These are phyloP conservation scores for Venturia nashicola DNA, from an alignment of 2,329 filamentous ascomycete species.

Conservation along the genomic window DNA sequence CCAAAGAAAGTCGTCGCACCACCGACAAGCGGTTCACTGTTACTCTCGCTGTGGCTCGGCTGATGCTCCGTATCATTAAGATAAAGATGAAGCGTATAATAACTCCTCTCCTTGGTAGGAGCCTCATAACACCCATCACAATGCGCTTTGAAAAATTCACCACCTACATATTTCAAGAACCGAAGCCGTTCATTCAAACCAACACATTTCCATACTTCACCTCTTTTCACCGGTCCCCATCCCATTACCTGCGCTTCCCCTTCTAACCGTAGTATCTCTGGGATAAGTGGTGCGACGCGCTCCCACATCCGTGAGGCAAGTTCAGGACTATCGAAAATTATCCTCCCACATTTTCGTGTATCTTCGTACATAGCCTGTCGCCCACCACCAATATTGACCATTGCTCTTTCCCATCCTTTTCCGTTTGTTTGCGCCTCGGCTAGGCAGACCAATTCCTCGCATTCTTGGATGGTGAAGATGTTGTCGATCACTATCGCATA, in stretches of 20 bases:
- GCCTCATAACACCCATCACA: conserved; percentile 54
- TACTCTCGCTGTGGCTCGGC: not conserved
- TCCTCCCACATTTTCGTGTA: conserved; percentile 59
- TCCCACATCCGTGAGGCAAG: conserved; percentile 52
- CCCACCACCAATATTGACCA: conserved; percentile 54
- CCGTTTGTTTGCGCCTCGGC: conserved; percentile 31
- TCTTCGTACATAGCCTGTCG: conserved; percentile 44
- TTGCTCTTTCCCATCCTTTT: conserved; percentile 50
- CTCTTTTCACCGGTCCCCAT: conserved; percentile 18
- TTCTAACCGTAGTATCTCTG: conserved; percentile 34
- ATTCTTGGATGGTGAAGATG: conserved; percentile 52
- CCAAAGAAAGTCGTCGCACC: conserved; percentile 42
- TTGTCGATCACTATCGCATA: conserved; percentile 54
- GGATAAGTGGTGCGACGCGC: conserved; percentile 36
- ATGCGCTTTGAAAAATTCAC: conserved; percentile 65
- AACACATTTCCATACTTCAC: conserved; percentile 25
- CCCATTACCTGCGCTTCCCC: conserved; percentile 27
- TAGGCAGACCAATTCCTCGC: conserved; percentile 40
- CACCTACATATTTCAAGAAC: conserved; percentile 59
- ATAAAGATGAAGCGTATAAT: conserved; percentile 45
- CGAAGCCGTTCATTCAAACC: conserved; percentile 61
- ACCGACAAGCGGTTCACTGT: conserved; percentile 29
- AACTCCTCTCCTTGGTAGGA: conserved; percentile 38
- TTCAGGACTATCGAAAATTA: conserved; percentile 58
- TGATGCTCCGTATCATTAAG: conserved; percentile 32